Percentiles rank a stretch among this genome's conserved stretches.
phyloP scores from a whole-genome alignment of 179 eudicot species.

The Carnegiea gigantea region DNA sequence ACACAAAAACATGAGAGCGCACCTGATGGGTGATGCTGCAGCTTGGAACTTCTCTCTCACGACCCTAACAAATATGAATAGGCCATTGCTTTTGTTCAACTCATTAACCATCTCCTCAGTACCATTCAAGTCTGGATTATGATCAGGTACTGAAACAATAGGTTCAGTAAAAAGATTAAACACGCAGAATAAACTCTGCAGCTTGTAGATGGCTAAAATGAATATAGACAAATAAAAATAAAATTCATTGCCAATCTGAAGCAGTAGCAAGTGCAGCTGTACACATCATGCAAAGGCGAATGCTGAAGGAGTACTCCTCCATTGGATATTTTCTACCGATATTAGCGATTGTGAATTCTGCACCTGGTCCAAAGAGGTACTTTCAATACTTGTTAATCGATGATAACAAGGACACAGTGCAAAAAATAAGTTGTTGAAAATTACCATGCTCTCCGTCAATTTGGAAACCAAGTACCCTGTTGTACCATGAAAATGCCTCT shows the following conservation, averaged over 20 bases:
- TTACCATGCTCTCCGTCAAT: slow-evolving; percentile 88
- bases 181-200: neutral
- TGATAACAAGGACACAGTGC: slow-evolving; percentile 2
- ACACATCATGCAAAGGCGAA: slow-evolving; percentile 67
- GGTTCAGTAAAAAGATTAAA: neutral
- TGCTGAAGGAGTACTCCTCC: slow-evolving; percentile 64
- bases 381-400: slow-evolving; percentile 5
- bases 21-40: slow-evolving; percentile 50
- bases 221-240: neutral
- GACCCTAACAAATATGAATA: slow-evolving; percentile 70
- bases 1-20: slow-evolving; percentile 19
- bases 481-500: slow-evolving; percentile 83
- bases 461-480: slow-evolving; percentile 76
- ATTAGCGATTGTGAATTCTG: slow-evolving; percentile 69
- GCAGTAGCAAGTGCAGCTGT: slow-evolving; percentile 56
- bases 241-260: neutral
- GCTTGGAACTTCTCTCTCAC: slow-evolving; percentile 80
- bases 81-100: slow-evolving; percentile 72
- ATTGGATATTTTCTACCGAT: slow-evolving; percentile 50
- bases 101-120: slow-evolving; percentile 54
- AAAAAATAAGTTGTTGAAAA: slow-evolving; percentile 12
- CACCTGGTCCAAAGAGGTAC: slow-evolving; percentile 44
- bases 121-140: slow-evolving; percentile 51
- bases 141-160: slow-evolving; percentile 58
- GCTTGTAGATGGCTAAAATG: too few relatives aligned